Evolutionary conservation across 2,329 filamentous ascomycete genomes (phyloP), one percentile per base, ranked within the genome.

Genomic region (Diaporthe velutina): DNA sequence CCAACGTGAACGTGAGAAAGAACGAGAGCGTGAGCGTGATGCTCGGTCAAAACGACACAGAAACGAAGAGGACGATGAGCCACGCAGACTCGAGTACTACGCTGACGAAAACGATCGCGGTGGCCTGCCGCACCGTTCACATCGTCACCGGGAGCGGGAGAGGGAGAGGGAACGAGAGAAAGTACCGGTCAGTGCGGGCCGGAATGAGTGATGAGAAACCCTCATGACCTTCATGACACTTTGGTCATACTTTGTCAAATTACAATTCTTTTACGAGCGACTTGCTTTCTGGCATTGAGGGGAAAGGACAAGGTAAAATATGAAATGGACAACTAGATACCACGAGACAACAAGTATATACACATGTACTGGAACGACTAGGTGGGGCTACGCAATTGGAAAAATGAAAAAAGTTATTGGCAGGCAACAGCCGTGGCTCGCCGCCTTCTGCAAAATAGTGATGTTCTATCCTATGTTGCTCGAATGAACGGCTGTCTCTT

Each of bases 1-100:
- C 5, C 78, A 79, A 2, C 76, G 76, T 28, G 78, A 79, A 12
- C 78, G 78, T 33, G 79, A 80, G 64, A 48, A 74, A 52, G 80
- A 80, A 38, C 76, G 82, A 25, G 79, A 81, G 33, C 75, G 80
- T 50, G 80, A 81, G 58, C 80, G 82, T 5, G 84, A 86, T 52
- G 40, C 68, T 12, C 74, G 74, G 3, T 70, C 74, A 22, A 67
- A 73, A 54, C 77, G 79, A 50, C 77, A 81, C 3, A 76, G 78
- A 15, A 77, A 79, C 19, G 74, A 76, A 58, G 80, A 81, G 5
- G 80, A 80, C 7, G 76, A 81, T 19, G 79, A 78, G 50, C 80
- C 83, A 45, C 77, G 80, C 30, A 79, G 83, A 22, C 81, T 83
- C 48, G 79, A 79, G 35, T 78, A 80, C 68, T 80, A 82, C 19